phyloP scores from a whole-genome alignment of 2,329 filamentous ascomycete genomes.

The Paraphoma chrysanthemicola region DNA sequence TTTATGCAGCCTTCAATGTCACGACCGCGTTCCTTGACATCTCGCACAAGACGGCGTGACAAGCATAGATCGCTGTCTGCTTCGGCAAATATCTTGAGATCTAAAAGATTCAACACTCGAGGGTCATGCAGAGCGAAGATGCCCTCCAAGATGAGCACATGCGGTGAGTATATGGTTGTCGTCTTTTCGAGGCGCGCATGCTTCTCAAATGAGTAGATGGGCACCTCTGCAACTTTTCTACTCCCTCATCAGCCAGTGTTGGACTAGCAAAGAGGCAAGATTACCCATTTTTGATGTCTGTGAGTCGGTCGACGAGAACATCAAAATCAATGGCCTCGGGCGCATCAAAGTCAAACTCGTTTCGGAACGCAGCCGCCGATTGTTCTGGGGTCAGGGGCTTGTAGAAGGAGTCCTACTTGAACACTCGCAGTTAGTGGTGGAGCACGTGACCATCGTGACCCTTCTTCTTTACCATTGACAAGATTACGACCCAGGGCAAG shows the following conservation, averaged over 20 bases:
- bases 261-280: too few species aligned
- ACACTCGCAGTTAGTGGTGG: conserved; percentile 17
- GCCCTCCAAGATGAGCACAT: conserved; percentile 92
- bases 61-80: conserved; percentile 94
- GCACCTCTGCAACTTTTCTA: conserved; percentile 88
- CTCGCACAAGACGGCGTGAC: conserved; percentile 72
- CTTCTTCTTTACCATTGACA: conserved; percentile 77
- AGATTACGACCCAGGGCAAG: conserved; percentile 95
- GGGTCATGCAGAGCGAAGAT: conserved; percentile 94
- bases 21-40: conserved; percentile 86
- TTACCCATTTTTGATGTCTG: conserved; percentile 90
- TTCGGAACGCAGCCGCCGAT: conserved; percentile 80
- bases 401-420: conserved; percentile 88
- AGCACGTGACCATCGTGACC: conserved; percentile 31
- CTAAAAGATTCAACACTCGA: conserved; percentile 82
- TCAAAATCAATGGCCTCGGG: conserved; percentile 97
- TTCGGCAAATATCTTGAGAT: conserved; percentile 97
- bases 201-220: conserved; percentile 92
- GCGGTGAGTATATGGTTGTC: conserved; percentile 92
- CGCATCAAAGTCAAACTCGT: conserved; percentile 96
- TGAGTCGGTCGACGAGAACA: conserved; percentile 76
- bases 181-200: conserved; percentile 82
- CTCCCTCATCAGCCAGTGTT: conserved; percentile 23
- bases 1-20: conserved; percentile 97
- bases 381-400: conserved; percentile 83